These are phyloP conservation scores for Cladosporium sp. DNA, from an alignment of 2,329 filamentous ascomycete species.

Conservation along the genomic window DNA sequence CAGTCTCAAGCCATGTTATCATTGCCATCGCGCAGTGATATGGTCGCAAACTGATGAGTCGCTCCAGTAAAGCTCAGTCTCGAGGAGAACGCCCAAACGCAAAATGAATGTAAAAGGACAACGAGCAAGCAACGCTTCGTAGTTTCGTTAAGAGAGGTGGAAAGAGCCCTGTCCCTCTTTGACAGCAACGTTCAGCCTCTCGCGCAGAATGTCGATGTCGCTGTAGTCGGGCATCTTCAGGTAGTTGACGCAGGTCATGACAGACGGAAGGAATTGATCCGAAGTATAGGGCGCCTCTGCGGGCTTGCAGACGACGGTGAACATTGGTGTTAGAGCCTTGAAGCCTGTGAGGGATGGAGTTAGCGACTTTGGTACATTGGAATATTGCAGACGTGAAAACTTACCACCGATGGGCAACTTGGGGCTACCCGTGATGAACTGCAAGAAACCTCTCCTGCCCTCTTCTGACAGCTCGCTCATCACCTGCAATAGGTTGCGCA, in stretches of 20 bases:
- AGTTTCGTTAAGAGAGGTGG: slow-evolving; percentile 56
- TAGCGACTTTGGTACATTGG: slow-evolving; percentile 14
- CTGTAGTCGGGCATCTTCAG: slow-evolving; percentile 96
- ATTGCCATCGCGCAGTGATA: background rate
- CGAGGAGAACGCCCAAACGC: background rate
- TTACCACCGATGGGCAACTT: slow-evolving; percentile 96
- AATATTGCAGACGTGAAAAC: slow-evolving; percentile 29
- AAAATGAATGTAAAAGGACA: background rate
- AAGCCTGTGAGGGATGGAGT: slow-evolving; percentile 60
- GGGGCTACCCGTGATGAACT: slow-evolving; percentile 96
- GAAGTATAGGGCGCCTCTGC: slow-evolving; percentile 89
- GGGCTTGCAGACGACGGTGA: slow-evolving; percentile 98
- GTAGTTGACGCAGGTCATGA: slow-evolving; percentile 99
- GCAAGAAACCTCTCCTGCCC: slow-evolving; percentile 86
- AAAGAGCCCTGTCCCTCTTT: slow-evolving; percentile 96
- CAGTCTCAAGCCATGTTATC: background rate
- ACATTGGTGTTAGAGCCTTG: slow-evolving; percentile 95
- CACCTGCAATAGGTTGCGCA: slow-evolving; percentile 84
- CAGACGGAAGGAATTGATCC: slow-evolving; percentile 97
- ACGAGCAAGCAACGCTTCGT: background rate
- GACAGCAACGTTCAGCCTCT: slow-evolving; percentile 79
- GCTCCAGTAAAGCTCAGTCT: background rate
- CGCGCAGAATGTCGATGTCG: slow-evolving; percentile 67
- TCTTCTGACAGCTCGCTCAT: slow-evolving; percentile 80
- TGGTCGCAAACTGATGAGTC: background rate